These are phyloP conservation scores for Psilocybe cubensis DNA, from an alignment of 768 basidiomycete genomes.

Conservation along the genomic window DNA sequence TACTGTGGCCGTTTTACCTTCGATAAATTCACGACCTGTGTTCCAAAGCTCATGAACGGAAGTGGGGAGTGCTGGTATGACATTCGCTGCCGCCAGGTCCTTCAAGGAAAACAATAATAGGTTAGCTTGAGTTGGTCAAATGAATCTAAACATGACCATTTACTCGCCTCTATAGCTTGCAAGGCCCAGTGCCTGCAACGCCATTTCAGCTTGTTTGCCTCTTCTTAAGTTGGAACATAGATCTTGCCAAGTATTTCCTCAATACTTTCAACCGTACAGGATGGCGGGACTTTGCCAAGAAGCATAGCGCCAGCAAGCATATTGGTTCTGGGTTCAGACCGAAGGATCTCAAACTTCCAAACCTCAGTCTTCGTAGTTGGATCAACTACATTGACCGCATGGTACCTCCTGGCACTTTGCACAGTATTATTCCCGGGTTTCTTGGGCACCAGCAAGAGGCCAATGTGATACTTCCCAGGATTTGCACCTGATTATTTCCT, in stretches of 20 bases:
- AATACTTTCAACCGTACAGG: background rate
- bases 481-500: background rate
- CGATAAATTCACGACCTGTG: background rate
- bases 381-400: background rate
- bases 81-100: background rate
- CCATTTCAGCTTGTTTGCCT: background rate
- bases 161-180: background rate
- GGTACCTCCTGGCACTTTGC: background rate
- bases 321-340: background rate
- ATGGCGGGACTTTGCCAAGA: slow-evolving; percentile 3
- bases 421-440: background rate
- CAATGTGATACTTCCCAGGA: slow-evolving; percentile 5
- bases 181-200: slow-evolving; percentile 3
- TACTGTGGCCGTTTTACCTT: background rate
- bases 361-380: background rate
- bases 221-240: background rate
- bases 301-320: slow-evolving; percentile 4
- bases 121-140: background rate
- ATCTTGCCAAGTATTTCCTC: background rate
- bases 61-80: background rate
- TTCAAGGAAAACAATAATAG: background rate
- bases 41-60: background rate
- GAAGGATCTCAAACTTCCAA: background rate
- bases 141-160: no score
- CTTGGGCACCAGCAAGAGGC: background rate